Evolutionary conservation across 768 basidiomycete species (phyloP), one percentile per base, ranked within the genome.

Genomic region (Mycena belliarum): DNA sequence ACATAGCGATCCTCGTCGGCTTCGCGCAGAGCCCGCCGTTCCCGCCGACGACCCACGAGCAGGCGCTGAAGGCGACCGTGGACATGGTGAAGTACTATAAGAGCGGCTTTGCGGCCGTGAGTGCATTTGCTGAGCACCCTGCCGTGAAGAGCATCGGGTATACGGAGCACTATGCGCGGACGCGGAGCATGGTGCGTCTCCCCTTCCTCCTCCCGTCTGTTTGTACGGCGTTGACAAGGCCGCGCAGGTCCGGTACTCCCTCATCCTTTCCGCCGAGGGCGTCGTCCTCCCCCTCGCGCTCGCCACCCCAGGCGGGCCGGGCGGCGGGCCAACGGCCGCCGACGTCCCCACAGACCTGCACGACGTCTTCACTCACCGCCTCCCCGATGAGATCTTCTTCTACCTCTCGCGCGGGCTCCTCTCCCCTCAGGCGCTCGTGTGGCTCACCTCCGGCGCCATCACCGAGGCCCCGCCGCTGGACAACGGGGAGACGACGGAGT

Each of bases 321-420:
- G 26, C 23, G 82, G 85, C 60, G 71, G 88, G 58, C 84, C 89
- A 40, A 93, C 92, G 0, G 84, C 89, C 0, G 86, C 88, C 25
- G 97, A 98, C 68, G 87, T 98, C 55, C 97, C 97, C 3, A 71
- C 75, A 47, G 96, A 98, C 73, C 76, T 99, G 37, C 91, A 96
- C 69, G 94, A 97, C 51, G 91, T 98, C 59, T 98, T 98, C 76
- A 95, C 94, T 11, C 78, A 92, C 72, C 88, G 94, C 43, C 80
- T 99, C 24, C 96, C 96, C 1, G 97, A 98, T 71, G 95, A 98
- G 70, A 82, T 98, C 57, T 98, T 95, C 76, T 98, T 88, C 73
- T 97, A 98, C 71, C 83, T 98, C 63, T 97, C 94, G 37, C 88
- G 94, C 18, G 96, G 97, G 6, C 82, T 98, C 15, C 70, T 98